These are phyloP conservation scores for Aquilaria malaccensis DNA, from an alignment of 345 rosid species.

Conservation along the genomic window DNA sequence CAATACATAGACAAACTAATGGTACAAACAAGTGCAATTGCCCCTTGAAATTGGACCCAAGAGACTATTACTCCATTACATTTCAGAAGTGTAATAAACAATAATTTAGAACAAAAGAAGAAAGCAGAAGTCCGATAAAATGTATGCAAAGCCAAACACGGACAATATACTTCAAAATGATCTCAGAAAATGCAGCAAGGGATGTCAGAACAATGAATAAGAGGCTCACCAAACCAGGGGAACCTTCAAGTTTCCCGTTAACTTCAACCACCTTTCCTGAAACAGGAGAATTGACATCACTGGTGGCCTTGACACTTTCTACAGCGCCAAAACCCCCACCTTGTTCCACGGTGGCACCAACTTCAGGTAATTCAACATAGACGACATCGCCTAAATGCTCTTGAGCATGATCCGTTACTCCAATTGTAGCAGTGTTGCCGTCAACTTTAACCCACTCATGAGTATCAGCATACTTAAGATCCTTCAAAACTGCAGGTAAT, in stretches of 20 bases:
- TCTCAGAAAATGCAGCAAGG: background rate
- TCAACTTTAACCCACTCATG: constrained; percentile 95
- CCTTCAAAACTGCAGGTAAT: constrained; percentile 55
- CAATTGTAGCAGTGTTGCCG: constrained; percentile 67
- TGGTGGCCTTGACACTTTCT: constrained; percentile 98
- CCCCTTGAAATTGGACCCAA: too few species aligned
- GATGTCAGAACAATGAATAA: background rate
- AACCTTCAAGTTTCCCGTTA: constrained; percentile 46
- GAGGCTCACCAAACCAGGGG: constrained; percentile 81
- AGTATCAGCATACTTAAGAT: constrained; percentile 74
- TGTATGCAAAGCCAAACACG: background rate
- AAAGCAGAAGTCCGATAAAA: too few species aligned
- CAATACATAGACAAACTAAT: too few species aligned
- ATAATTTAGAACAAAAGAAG: too few species aligned
- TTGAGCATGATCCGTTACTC: constrained; percentile 97
- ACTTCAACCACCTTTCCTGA: constrained; percentile 79
- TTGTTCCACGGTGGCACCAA: constrained; percentile 54
- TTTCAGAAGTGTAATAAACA: too few species aligned
- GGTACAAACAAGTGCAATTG: too few species aligned
- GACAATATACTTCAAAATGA: background rate
- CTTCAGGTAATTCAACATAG: constrained; percentile 83
- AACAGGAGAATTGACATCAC: constrained; percentile 88
- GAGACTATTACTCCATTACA: too few species aligned
- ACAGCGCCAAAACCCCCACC: constrained; percentile 90
- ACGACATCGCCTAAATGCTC: constrained; percentile 98